Percentiles rank a stretch among this genome's conserved stretches.
phyloP scores from a whole-genome alignment of 192 early-diverging fungal species.

The Coemansia interrupta region DNA sequence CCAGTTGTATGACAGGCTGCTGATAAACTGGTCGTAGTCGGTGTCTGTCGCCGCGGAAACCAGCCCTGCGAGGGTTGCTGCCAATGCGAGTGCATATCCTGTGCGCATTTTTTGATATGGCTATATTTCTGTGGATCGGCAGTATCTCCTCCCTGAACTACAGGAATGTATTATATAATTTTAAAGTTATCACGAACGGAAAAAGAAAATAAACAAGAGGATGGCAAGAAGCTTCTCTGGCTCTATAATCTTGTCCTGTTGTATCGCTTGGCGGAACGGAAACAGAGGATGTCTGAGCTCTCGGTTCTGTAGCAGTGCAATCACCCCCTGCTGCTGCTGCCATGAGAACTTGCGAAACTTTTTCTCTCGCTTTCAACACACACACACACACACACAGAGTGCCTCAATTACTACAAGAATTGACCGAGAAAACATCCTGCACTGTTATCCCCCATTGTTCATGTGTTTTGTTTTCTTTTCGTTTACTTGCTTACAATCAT shows the following conservation, averaged over 20 bases:
- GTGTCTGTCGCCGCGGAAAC: conserved; percentile 1
- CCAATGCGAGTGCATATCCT: not conserved
- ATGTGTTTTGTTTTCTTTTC: not conserved
- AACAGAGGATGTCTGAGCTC: not conserved
- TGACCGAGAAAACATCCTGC: no score
- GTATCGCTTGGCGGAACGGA: no score
- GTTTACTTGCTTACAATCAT: not conserved
- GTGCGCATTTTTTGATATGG: conserved; percentile 3
- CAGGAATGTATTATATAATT: no score
- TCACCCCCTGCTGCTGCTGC: not conserved
- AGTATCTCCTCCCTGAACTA: no score
- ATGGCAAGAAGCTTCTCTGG: not conserved
- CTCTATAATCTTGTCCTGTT: no score
- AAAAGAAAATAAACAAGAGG: not conserved
- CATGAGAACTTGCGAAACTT: not conserved
- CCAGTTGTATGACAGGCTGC: conserved; percentile 49
- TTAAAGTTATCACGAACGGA: no score
- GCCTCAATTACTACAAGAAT: no score
- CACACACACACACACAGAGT: not conserved
- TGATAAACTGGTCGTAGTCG: conserved; percentile 37
- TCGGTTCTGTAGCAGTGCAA: not conserved
- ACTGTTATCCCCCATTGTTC: not conserved
- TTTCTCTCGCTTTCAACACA: no score
- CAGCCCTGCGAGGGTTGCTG: not conserved
- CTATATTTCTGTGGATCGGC: no score